Conservation (phyloP, 306 rosid species). For the Arachis stenosperma region DNA sequence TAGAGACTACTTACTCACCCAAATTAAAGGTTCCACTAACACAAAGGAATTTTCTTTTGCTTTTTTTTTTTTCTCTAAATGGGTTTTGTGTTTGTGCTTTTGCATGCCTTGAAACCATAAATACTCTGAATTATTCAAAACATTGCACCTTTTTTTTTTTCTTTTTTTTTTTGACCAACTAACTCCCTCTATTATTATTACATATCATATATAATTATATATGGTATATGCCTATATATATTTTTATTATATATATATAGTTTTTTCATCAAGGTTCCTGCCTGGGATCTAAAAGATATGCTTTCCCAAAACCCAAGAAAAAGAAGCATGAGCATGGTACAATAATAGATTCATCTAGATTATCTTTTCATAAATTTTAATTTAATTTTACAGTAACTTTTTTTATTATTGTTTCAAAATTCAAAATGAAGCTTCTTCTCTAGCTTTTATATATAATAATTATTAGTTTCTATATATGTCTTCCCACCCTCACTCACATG, state of each 20-base stretch:
- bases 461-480: neutral
- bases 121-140: conserved; percentile 35
- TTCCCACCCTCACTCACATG: too few relatives aligned
- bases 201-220: neutral
- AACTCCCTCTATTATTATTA: conserved; percentile 27
- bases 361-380: conserved; percentile 21
- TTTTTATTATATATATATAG: conserved; percentile 1
- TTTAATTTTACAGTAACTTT: neutral
- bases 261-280: conserved; percentile 43
- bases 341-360: conserved; percentile 25
- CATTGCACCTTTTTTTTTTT: too few relatives aligned
- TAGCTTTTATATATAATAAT: neutral
- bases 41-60: conserved; percentile 56
- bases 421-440: neutral
- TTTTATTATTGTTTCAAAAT: conserved; percentile 26
- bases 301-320: conserved; percentile 73
- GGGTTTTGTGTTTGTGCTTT: conserved; percentile 39
- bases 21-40: conserved; percentile 61
- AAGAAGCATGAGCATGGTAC: conserved; percentile 27
- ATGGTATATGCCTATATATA: too few relatives aligned
- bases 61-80: conserved; percentile 50
- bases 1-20: conserved; percentile 2
- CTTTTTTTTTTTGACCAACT: conserved; percentile 44
- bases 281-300: conserved; percentile 45
- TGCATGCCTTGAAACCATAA: conserved; percentile 71